phyloP scores from a whole-genome alignment of 805 yeast species.

The Diddensiella santjacobensis region DNA sequence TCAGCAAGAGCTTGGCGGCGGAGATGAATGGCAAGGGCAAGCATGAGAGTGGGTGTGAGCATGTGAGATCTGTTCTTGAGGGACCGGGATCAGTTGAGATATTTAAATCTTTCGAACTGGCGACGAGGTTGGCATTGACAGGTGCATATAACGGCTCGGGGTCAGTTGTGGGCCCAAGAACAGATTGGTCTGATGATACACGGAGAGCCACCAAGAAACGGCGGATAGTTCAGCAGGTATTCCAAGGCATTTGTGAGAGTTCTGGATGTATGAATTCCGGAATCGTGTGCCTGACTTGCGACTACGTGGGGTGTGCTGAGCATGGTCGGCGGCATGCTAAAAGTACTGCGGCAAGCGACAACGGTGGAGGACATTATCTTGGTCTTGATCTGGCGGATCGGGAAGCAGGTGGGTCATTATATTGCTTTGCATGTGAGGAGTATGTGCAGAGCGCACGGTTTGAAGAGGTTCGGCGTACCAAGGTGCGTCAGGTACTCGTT shows the following conservation, averaged over 20 bases:
- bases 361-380: conserved; percentile 38
- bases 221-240: not conserved
- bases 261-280: conserved; percentile 1
- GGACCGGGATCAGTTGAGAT: conserved; percentile 2
- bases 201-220: not conserved
- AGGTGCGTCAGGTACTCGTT: conserved; percentile 4
- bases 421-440: conserved; percentile 76
- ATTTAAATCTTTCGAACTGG: conserved; percentile 2
- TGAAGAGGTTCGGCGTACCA: conserved; percentile 34
- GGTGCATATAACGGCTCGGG: not conserved
- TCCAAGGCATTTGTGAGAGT: not conserved
- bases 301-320: conserved; percentile 19
- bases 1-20: not conserved
- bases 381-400: conserved; percentile 57
- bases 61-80: not conserved
- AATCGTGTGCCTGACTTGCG: conserved; percentile 22
- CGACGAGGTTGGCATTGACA: conserved; percentile 4
- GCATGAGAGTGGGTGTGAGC: not conserved
- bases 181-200: not conserved
- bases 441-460: conserved; percentile 60
- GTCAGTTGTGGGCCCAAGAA: not conserved
- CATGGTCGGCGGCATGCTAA: conserved; percentile 15
- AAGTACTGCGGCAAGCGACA: no score
- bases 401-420: conserved; percentile 48
- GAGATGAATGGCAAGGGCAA: not conserved